Evolutionary conservation across 2,329 filamentous ascomycete species (phyloP), one percentile per base, ranked within the genome.

Genomic region (Aspergillus unguis): DNA sequence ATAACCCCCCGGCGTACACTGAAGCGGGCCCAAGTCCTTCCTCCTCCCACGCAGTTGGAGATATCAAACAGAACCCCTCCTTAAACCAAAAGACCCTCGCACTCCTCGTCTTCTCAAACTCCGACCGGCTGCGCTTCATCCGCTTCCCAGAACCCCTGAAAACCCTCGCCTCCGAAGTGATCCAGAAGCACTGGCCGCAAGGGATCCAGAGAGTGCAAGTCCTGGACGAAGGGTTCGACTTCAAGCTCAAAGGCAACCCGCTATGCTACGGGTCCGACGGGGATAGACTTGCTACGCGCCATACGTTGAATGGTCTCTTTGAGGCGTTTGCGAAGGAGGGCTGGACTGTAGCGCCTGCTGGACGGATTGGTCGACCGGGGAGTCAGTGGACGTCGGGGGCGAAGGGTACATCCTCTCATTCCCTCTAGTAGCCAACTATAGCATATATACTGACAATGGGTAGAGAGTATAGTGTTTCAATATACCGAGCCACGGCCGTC

Each of bases 231-330:
- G 41, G 41, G 8, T 11, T 53, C 1, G 45, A 53, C n/a, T 11
- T 53, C n/a, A 53, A 53, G 17, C 28, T 53, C 4, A 36, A 27
- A 10, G 51, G 51, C n/a, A 53, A 53, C 36, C 51, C 51, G 9
- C 48, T 53, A 1, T 17, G 31, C 4, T 41, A 49, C 17, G 36
- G 40, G 11, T 11, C 11, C 5, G 51, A 53, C 28, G 40, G 37
- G 3, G 51, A 53, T 29, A 53, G 50, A 25, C 25, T 50, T 11
- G 45, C 51, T 2, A 45, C 50, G 6, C 46, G 51, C 5, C 17
- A 41, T 7, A 37, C 45, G 1, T 28, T 53, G 1, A 35, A 49
- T 28, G 45, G 41, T 6, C 26, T 53, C 17, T 8, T 53, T 7
- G 28, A 49, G 33, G 42, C 36, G n/a, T 41, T 53, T 11, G 41